Evolutionary conservation across 345 rosid genomes (phyloP), one percentile per base, ranked within the genome.

Genomic region (Kandelia obovata): DNA sequence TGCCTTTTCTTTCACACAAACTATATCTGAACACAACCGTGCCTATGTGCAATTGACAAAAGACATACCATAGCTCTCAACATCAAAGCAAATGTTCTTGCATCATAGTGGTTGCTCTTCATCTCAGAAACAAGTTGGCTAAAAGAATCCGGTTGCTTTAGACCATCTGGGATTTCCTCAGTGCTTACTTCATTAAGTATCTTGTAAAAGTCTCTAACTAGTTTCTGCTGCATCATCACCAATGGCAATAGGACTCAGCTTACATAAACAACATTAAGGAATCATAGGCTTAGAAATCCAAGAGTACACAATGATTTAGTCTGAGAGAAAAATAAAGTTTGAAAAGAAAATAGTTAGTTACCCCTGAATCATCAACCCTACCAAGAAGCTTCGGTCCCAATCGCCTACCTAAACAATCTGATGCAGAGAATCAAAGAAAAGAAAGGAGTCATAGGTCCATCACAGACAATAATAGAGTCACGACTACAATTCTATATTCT

Each of bases 351-450:
- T 55, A 75, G 53, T 32, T 59, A 63, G 72, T 85, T 88, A 92
- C 98, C 91, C 80, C 96, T 65, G 99, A 92, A 83, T 88, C 95
- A 88, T 92, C 98, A 77, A 74, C 88, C 75, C 91, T 85, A 62
- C 96, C 90, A 46, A 95, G 96, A 85, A 96, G 80, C 84, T 85
- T 90, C 49, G 99, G 99, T 81, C 99, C 98, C 74, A 88, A 81
- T 71, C 97, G 91, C 83, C 99, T 86, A 67, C 99, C 99, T 83
- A 96, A 88, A 86, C 99, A 96, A 89, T 89, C 99, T 96, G 86
- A 67, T 63, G 60, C 62, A 79, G 58, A 52, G 58, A 55, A 64
- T 58, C 67, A 68, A 62, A 71, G 64, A 37, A 31, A 69, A 31
- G 47, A 70, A 28, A 61, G 53, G 37, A 76, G 76, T 37, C 71